Conservation (phyloP, 2,329 filamentous ascomycete genomes). For the Aspergillus sp. region DNA sequence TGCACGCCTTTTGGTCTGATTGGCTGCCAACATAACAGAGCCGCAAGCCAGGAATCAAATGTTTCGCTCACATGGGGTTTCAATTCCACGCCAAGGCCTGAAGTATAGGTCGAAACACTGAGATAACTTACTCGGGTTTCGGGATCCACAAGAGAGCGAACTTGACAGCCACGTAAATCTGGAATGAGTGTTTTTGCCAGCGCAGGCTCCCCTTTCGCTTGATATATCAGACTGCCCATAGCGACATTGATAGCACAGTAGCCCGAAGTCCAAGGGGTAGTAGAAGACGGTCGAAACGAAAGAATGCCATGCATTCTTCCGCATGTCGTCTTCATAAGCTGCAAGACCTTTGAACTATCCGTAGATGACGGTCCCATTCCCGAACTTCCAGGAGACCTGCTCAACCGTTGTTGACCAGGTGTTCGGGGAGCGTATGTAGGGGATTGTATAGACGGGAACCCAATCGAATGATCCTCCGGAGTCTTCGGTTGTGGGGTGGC, state of each 20-base stretch:
- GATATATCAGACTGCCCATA: constrained; percentile 51
- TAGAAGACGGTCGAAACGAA: constrained; percentile 47
- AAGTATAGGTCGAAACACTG: constrained; percentile 50
- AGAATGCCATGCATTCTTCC: constrained; percentile 54
- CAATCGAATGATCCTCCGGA: constrained; percentile 45
- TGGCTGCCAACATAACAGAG: constrained; percentile 53
- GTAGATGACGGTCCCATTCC: constrained; percentile 32
- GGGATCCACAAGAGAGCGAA: constrained; percentile 48
- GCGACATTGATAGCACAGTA: constrained; percentile 54
- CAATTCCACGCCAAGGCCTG: constrained; percentile 48
- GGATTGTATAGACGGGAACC: constrained; percentile 49
- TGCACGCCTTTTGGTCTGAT: constrained; percentile 51
- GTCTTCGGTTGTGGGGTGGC: constrained; percentile 35
- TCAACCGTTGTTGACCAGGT: constrained; percentile 34
- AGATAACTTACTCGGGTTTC: constrained; percentile 48
- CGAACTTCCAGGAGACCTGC: constrained; percentile 32
- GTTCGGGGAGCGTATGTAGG: constrained; percentile 36
- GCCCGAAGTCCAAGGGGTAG: constrained; percentile 48
- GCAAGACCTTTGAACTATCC: constrained; percentile 49
- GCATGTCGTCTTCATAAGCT: constrained; percentile 54
- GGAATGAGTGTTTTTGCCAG: constrained; percentile 50
- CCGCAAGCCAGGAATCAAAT: constrained; percentile 53
- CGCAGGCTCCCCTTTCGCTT: constrained; percentile 50
- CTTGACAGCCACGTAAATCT: constrained; percentile 50
- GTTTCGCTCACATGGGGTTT: constrained; percentile 51